These are phyloP conservation scores for Ophiostoma angusticollis DNA, from an alignment of 2,329 filamentous ascomycete species.

Conservation along the genomic window DNA sequence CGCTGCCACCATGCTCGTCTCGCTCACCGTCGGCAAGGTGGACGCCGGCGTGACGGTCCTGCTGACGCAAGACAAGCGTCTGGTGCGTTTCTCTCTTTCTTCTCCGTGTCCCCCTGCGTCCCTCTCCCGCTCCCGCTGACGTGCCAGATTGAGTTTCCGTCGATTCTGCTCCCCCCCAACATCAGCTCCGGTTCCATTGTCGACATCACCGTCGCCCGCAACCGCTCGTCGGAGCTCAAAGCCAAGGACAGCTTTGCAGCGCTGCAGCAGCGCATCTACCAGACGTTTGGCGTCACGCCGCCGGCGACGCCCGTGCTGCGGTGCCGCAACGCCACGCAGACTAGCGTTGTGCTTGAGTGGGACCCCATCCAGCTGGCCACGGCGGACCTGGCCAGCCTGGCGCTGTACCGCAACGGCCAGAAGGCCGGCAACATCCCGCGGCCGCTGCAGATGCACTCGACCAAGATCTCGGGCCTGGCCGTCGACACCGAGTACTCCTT, in stretches of 20 bases:
- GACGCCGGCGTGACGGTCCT: slow-evolving; percentile 96
- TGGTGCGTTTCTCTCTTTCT: slow-evolving; percentile 45
- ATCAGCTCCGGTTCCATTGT: slow-evolving; percentile 95
- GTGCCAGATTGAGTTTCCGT: slow-evolving; percentile 99
- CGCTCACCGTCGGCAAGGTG: slow-evolving; percentile 96
- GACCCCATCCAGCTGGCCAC: slow-evolving; percentile 88
- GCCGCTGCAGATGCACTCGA: slow-evolving; percentile 76
- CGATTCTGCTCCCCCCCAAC: slow-evolving; percentile 86
- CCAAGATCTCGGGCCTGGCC: slow-evolving; percentile 92
- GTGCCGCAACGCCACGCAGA: slow-evolving; percentile 95
- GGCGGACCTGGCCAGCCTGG: slow-evolving; percentile 77
- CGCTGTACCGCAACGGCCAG: slow-evolving; percentile 87
- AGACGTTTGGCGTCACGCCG: slow-evolving; percentile 69
- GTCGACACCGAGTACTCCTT: slow-evolving; percentile 95
- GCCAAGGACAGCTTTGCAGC: slow-evolving; percentile 64
- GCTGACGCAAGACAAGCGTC: slow-evolving; percentile 87
- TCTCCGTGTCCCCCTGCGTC: slow-evolving; percentile 7
- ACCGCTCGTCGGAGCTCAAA: slow-evolving; percentile 62
- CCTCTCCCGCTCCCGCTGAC: too few relatives aligned
- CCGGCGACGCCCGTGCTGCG: slow-evolving; percentile 68
- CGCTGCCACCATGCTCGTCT: slow-evolving; percentile 66
- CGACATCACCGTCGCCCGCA: slow-evolving; percentile 89
- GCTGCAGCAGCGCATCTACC: slow-evolving; percentile 82
- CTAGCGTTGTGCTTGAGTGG: slow-evolving; percentile 97
- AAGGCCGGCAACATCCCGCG: slow-evolving; percentile 93